phyloP scores from a whole-genome alignment of 371 early-diverging fungal species.

The Mortierella sp. region DNA sequence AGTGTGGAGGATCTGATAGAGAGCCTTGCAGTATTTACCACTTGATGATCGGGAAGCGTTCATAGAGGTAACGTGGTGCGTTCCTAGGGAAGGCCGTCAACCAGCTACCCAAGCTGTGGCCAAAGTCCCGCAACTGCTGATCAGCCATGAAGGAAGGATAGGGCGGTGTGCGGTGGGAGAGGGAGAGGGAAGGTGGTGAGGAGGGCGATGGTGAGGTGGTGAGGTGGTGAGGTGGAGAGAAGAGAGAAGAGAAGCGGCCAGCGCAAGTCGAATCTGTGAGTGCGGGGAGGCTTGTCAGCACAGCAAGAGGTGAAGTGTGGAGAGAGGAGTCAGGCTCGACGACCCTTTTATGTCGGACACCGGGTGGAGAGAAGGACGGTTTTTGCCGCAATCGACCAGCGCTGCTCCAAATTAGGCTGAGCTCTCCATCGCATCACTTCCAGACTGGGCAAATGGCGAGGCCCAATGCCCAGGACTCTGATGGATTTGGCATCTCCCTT shows the following conservation, averaged over 20 bases:
- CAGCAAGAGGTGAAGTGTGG: too few species aligned
- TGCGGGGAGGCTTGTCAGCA: too few species aligned
- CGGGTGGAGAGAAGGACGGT: too few species aligned
- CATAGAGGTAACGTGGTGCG: constrained; percentile 35
- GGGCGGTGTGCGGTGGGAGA: neutral
- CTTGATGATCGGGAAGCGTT: constrained; percentile 49
- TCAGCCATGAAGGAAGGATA: constrained; percentile 35
- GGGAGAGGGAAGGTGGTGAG: neutral
- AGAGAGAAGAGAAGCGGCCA: neutral
- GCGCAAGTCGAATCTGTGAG: neutral
- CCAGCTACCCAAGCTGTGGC: constrained; percentile 21
- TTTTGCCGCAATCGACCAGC: too few species aligned
- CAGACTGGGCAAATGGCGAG: too few species aligned
- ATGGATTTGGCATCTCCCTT: too few species aligned
- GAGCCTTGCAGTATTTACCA: constrained; percentile 22
- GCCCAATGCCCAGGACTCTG: too few species aligned
- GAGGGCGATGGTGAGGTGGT: neutral
- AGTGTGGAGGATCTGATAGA: neutral
- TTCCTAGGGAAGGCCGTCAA: constrained; percentile 38
- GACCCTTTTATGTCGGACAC: too few species aligned
- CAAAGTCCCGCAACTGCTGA: constrained; percentile 35
- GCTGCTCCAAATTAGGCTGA: too few species aligned
- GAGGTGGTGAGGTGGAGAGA: neutral
- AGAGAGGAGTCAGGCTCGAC: too few species aligned
- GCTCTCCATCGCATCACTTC: too few species aligned